Evolutionary conservation across 768 basidiomycete genomes (phyloP).

Genomic region (Boletellus sp.): DNA sequence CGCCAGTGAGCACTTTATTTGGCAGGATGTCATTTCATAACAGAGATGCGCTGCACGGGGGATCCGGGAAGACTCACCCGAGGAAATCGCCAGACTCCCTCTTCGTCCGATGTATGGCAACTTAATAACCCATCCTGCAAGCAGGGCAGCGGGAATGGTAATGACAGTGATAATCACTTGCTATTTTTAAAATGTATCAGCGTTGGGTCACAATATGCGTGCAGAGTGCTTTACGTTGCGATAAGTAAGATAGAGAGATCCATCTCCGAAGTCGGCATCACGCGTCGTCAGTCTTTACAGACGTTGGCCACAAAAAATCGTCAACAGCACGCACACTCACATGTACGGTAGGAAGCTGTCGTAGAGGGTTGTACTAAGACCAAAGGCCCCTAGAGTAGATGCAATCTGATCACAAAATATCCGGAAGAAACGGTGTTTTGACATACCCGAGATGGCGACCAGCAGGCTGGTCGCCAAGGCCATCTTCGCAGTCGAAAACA

Average conservation of each 20-base stretch:
- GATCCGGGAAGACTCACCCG: slow-evolving; percentile 48
- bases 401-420: neutral
- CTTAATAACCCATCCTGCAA: slow-evolving; percentile 72
- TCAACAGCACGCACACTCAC: slow-evolving; percentile 29
- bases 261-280: slow-evolving; percentile 66
- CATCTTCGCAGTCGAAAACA: slow-evolving; percentile 62
- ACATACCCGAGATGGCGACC: slow-evolving; percentile 45
- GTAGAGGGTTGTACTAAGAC: slow-evolving; percentile 68
- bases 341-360: slow-evolving; percentile 52
- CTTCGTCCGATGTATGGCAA: slow-evolving; percentile 58
- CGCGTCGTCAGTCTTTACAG: slow-evolving; percentile 50
- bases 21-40: slow-evolving; percentile 44
- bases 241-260: too few relatives aligned
- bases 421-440: neutral
- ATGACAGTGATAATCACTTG: slow-evolving; percentile 66
- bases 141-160: slow-evolving; percentile 67
- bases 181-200: slow-evolving; percentile 32
- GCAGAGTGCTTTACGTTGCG: slow-evolving; percentile 49
- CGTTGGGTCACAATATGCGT: too few relatives aligned
- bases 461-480: slow-evolving; percentile 64
- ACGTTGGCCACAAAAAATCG: neutral
- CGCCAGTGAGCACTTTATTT: slow-evolving; percentile 54
- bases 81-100: slow-evolving; percentile 62
- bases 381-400: slow-evolving; percentile 54
- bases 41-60: slow-evolving; percentile 17